phyloP scores from a whole-genome alignment of 352 stramenopile genomes.

The Elongisporangium prolatum region DNA sequence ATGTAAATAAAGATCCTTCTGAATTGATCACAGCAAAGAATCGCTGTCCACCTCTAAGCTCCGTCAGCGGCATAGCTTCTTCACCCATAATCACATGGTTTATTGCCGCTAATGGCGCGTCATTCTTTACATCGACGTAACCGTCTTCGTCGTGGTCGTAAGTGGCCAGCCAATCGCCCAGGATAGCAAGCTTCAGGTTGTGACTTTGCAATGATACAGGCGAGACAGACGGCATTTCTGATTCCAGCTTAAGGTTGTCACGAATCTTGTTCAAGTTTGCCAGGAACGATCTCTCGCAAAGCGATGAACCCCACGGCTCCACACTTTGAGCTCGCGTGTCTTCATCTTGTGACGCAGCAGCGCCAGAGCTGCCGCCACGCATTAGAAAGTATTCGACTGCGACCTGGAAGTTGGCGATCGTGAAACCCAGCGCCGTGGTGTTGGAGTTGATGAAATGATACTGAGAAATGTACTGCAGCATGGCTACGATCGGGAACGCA shows the following conservation, averaged over 20 bases:
- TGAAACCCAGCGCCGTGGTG: slow-evolving; percentile 72
- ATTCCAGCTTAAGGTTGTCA: too few relatives aligned
- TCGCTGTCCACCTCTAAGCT: slow-evolving; percentile 41
- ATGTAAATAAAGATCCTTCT: slow-evolving; percentile 41
- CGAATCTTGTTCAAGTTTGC: too few relatives aligned
- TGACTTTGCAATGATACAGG: too few relatives aligned
- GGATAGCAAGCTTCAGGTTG: too few relatives aligned
- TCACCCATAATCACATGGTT: too few relatives aligned
- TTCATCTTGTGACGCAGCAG: too few relatives aligned
- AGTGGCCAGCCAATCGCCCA: too few relatives aligned
- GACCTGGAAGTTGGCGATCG: slow-evolving; percentile 78
- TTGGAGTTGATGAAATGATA: slow-evolving; percentile 87
- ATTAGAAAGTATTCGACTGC: slow-evolving; percentile 73
- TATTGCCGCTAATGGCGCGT: not conserved
- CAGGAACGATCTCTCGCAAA: too few relatives aligned
- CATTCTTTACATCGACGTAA: slow-evolving; percentile 8
- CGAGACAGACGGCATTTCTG: too few relatives aligned
- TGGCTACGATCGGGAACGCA: slow-evolving; percentile 43
- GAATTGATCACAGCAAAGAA: slow-evolving; percentile 55
- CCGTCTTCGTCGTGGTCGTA: slow-evolving; percentile 17
- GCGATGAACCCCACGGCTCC: too few relatives aligned
- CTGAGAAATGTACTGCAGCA: slow-evolving; percentile 67
- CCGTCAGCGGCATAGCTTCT: slow-evolving; percentile 1
- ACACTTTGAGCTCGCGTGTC: too few relatives aligned
- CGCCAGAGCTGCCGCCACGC: slow-evolving; percentile 12